These are phyloP conservation scores for Fraxinus americana DNA, from an alignment of 257 asterid genomes.

Conservation along the genomic window DNA sequence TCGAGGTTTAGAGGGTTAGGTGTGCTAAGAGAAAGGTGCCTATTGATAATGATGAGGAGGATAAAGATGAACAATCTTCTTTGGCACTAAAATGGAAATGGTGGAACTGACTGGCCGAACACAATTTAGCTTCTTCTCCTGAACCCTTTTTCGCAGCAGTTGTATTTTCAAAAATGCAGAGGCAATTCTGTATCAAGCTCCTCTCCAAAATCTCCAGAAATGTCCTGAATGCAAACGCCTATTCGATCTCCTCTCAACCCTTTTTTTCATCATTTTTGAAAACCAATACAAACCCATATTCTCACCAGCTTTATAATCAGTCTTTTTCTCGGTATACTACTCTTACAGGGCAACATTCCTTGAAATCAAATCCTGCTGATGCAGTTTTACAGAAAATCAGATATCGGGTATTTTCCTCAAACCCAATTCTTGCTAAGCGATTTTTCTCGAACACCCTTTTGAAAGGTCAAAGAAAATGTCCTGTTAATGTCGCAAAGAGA, in stretches of 20 bases:
- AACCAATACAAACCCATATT: not conserved
- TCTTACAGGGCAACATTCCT: constrained; percentile 28
- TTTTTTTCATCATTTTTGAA: constrained; percentile 22
- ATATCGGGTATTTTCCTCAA: constrained; percentile 24
- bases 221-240: constrained; percentile 12
- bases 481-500: constrained; percentile 25
- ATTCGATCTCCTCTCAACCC: constrained; percentile 18
- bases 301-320: constrained; percentile 25
- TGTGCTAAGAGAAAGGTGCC: too few relatives aligned
- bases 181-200: constrained; percentile 36
- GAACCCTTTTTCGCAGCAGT: not conserved
- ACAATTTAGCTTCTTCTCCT: not conserved
- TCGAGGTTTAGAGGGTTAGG: too few relatives aligned
- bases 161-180: constrained; percentile 32
- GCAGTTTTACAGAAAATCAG: constrained; percentile 32
- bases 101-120: not conserved
- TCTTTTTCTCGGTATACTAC: constrained; percentile 25
- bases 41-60: too few relatives aligned
- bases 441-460: constrained; percentile 24
- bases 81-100: not conserved
- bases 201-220: constrained; percentile 40
- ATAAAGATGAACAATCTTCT: too few relatives aligned
- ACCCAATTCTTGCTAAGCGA: constrained; percentile 25
- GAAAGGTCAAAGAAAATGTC: constrained; percentile 31
- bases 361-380: constrained; percentile 23